These are phyloP conservation scores for Endotrypanum monterogeii DNA, from an alignment of 208 protist species.

Conservation along the genomic window DNA sequence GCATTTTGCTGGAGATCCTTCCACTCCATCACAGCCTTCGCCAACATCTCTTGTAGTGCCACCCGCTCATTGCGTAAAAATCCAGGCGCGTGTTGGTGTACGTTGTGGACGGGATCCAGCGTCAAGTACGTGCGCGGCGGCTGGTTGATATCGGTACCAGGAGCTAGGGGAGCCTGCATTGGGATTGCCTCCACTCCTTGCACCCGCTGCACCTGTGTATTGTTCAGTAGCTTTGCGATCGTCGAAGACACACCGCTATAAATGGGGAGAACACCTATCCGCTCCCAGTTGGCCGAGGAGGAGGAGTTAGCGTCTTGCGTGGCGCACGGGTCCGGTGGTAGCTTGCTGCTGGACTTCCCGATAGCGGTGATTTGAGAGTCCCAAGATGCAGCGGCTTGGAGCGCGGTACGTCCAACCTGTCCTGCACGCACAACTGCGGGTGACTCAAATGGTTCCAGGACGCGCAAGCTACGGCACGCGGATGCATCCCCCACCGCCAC, in stretches of 20 bases:
- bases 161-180: conserved; percentile 45
- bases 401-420: not conserved
- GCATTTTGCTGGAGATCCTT: conserved; percentile 50
- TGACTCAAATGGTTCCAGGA: not conserved
- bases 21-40: conserved; percentile 58
- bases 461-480: conserved; percentile 8
- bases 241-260: conserved; percentile 5
- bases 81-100: conserved; percentile 81
- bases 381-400: not conserved
- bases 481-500: not conserved
- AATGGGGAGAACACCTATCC: conserved; percentile 28
- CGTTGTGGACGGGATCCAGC: conserved; percentile 63
- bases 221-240: conserved; percentile 32
- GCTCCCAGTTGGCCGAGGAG: conserved; percentile 11
- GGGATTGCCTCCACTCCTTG: conserved; percentile 67
- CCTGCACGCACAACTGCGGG: not conserved
- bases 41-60: conserved; percentile 64
- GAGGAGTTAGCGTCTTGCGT: not conserved
- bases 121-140: conserved; percentile 77
- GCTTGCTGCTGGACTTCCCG: not conserved
- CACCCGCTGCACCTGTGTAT: conserved; percentile 63
- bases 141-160: conserved; percentile 72
- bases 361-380: not conserved
- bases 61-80: conserved; percentile 66
- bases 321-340: not conserved